Base-by-base conservation (phyloP, 2,329 filamentous ascomycete genomes). In the Monilinia laxa region DNA sequence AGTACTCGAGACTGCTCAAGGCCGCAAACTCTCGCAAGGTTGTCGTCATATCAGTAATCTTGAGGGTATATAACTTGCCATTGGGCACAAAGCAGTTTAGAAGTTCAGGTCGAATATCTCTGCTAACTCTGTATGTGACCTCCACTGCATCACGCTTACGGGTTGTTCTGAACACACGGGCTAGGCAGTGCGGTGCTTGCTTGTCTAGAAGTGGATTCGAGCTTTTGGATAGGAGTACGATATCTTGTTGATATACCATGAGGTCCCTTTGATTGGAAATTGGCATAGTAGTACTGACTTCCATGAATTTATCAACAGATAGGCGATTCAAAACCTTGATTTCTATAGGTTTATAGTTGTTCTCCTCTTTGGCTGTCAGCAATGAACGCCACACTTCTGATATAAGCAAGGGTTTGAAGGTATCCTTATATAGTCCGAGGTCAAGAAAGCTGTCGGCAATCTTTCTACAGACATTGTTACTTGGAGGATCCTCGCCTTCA, bases 371-470 rank as follows among this genome's bases (percentile, higher is more conserved):
- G 25, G 91, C 86, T 60, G 92, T 93, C 62, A 96, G 89, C 76
- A 99, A 95, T 5, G 91, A 91, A 75, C 96, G 91, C 95, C 95
- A 99, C 40, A 94, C 94, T 81, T 99, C 95, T 35, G 96, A 89
- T 40, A 95, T 87, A 45, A 99, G 83, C 28, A 99, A 82, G 7
- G 94, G 93, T 71, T 96, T 89, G 78, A 99, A 99, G 0, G 93
- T 97, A 68, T 87, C 84, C 76, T 96, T 91, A 76, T 99, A 99
- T 60, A 91, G 88, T 54, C 81, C 80, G 0, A 93, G 90, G 71
- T 92, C 88, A 38, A 82, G 78, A 78, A 97, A 99, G 0, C 86
- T 87, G 69, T 91, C 89, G 6, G 90, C 88, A 14, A 99, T 94
- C 64, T 87, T 82, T 57, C 84, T 87, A 75, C 94, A 96, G 55